Evolutionary conservation across 441 rosid species (phyloP).

Genomic region (Eruca vesicaria): DNA sequence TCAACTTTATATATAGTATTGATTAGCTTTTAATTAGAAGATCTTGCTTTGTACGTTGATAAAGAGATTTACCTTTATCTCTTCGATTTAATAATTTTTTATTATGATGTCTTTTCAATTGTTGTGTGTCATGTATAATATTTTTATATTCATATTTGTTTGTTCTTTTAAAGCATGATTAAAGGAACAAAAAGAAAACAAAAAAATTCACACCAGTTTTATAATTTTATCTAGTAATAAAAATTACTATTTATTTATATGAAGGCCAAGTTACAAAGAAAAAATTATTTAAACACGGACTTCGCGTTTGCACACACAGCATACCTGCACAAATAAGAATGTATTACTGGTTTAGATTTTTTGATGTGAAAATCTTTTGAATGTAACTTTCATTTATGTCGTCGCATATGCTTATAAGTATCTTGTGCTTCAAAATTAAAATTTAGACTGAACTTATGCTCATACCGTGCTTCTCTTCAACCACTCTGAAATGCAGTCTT

Average conservation of each 20-base stretch:
- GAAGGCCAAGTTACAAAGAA: not conserved
- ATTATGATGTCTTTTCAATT: no score
- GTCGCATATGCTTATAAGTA: not conserved
- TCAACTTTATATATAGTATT: no score
- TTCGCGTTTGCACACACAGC: not conserved
- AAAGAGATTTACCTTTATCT: no score
- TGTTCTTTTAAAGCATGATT: no score
- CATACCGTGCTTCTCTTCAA: not conserved
- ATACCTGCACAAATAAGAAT: not conserved
- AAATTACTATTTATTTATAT: not conserved
- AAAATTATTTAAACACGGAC: not conserved
- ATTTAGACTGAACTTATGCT: not conserved
- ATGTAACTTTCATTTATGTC: not conserved
- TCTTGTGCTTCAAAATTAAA: not conserved
- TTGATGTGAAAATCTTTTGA: not conserved
- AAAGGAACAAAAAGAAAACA: no score
- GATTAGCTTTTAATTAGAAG: no score
- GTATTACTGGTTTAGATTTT: not conserved
- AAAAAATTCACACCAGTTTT: not conserved
- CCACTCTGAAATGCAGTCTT: constrained; percentile 9
- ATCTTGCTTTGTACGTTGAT: no score
- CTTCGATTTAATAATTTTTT: no score
- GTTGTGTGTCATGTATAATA: no score
- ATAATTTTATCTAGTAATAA: not conserved
- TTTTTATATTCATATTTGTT: no score